Base-by-base conservation (phyloP, 73 alveolate species). In the Stentor roeselii region DNA sequence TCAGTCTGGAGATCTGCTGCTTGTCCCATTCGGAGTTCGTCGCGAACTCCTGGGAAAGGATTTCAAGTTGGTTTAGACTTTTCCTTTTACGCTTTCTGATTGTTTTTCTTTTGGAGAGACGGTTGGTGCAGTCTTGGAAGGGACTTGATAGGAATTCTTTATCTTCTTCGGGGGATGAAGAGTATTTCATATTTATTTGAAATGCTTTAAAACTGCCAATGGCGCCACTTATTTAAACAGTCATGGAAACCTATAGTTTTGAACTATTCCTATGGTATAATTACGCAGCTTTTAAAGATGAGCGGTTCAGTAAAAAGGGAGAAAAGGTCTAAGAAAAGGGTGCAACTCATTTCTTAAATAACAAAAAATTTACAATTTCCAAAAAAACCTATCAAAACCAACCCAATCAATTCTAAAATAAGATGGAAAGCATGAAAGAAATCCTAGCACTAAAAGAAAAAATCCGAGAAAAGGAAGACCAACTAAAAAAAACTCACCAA, bases 71-170 rank as follows among this genome's bases (percentile, higher is more conserved):
- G 59, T 86, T 90, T 31, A 61, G 15, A 4, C 91, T 67, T 91
- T 90, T 90, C 39, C 95, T 40, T 82, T 90, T 90, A 3, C 95
- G 59, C 76, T 88, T 87, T 50, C 92, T 82, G 30, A 86, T 86
- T 75, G 60, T 60, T 42, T 87, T 75, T 75, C 86, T 83, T 3
- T 85, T 78, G 37, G 86, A 30, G 6, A 50, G 30, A 11, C 67
- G 6, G 67, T 50, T 50, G 6, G 67, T 50, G 67, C 67, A 50
- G 67, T 50, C 67, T 6, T 21, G 6, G 6, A 50, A 21, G 21
- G 67, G 67, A 50, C 30, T 50, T 11, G 67, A 11, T 6, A 6
- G 21, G 6, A 21, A 21, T 11, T 50, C 67, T 21, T 6, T 6
- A 21, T 21, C 21, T 11, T 50, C 67, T 6, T 50, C 67, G 21